Percentiles rank a stretch among this genome's conserved stretches.
Evolutionary conservation across 2,329 filamentous ascomycete genomes (phyloP).

Genomic region (Microdochium bolleyi): DNA sequence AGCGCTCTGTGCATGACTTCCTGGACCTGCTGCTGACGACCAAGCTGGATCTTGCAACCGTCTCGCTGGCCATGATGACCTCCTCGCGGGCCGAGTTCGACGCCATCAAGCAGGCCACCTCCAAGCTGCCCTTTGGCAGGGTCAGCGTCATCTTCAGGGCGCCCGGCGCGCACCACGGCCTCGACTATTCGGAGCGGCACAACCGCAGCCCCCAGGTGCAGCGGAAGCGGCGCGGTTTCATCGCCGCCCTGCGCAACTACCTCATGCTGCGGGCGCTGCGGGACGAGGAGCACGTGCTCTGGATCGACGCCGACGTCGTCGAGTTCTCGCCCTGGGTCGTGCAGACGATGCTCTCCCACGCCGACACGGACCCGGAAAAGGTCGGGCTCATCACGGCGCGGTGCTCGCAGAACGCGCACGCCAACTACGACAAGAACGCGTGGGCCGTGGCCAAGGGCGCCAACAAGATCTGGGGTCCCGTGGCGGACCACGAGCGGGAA

Average conservation of each 20-base stretch:
- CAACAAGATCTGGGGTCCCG: constrained; percentile 9
- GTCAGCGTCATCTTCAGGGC: constrained; percentile 11
- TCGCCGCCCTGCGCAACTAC: constrained; percentile 22
- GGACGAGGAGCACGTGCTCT: constrained; percentile 23
- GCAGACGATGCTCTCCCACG: constrained; percentile 20
- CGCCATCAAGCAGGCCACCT: constrained; percentile 10
- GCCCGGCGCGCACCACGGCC: background rate
- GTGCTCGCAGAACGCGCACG: constrained; percentile 19
- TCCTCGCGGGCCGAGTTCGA: constrained; percentile 15
- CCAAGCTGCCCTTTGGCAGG: constrained; percentile 15
- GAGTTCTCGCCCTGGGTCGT: constrained; percentile 20
- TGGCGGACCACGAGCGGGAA: constrained; percentile 9
- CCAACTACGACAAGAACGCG: constrained; percentile 27
- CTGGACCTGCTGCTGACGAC: constrained; percentile 16
- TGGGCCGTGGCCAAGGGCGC: constrained; percentile 16
- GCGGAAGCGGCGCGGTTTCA: constrained; percentile 13
- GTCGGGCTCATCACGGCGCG: constrained; percentile 23
- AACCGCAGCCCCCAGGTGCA: constrained; percentile 11
- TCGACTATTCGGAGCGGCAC: constrained; percentile 12
- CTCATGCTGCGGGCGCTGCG: constrained; percentile 19
- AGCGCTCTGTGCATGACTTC: constrained; percentile 19
- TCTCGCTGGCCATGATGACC: constrained; percentile 17
- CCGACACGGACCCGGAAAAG: constrained; percentile 10
- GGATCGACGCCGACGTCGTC: constrained; percentile 27
- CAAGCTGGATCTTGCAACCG: constrained; percentile 12